A percentile compares a stretch with the other conserved stretches of the same genome.
phyloP scores from a whole-genome alignment of 2,329 filamentous ascomycete species.

The Alternaria solani region DNA sequence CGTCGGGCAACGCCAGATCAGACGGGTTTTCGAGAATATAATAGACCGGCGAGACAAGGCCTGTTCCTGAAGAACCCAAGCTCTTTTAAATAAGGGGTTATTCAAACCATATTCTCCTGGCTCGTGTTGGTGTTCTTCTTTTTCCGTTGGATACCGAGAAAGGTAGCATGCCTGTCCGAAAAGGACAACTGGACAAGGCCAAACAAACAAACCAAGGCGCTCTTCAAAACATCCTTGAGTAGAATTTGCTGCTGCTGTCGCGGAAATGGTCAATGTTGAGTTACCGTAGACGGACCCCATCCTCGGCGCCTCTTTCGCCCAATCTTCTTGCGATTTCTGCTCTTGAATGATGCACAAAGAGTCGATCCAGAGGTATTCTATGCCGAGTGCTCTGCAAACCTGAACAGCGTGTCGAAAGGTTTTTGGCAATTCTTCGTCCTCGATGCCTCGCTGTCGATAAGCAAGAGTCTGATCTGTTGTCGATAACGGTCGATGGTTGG shows the following conservation, averaged over 20 bases:
- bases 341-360: not conserved
- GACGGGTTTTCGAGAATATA: rapidly evolving
- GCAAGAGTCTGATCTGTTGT: not conserved
- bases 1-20: no score
- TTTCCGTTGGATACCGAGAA: no score
- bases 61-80: no score
- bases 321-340: not conserved
- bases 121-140: no score
- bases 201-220: no score
- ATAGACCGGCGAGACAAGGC: no score
- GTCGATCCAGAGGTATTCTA: not conserved
- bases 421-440: not conserved
- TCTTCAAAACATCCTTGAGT: no score
- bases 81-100: no score
- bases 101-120: no score
- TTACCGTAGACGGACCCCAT: not conserved
- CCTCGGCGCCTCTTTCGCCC: not conserved
- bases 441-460: not conserved
- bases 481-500: not conserved
- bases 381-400: not conserved
- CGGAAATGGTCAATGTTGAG: not conserved
- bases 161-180: no score
- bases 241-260: no score
- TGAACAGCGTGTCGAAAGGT: not conserved
- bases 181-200: no score